Evolutionary conservation across 2,329 filamentous ascomycete genomes (phyloP).

Genomic region (Corniculantispora saksenae): DNA sequence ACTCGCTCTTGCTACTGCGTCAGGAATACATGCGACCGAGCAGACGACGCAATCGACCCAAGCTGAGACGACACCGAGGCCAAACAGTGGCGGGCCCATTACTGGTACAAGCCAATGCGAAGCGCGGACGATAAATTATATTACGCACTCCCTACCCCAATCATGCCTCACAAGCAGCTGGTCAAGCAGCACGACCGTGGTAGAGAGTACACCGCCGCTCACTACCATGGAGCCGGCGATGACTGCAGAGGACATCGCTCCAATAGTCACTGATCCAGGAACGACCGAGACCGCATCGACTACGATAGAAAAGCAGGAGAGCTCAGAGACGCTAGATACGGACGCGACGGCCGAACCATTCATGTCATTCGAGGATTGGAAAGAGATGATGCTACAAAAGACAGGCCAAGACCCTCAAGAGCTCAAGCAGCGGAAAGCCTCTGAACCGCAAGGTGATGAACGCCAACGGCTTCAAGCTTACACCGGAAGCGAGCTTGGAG

Average conservation of each 20-base stretch:
- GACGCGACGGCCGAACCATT: conserved; percentile 55
- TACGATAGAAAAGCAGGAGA: neutral
- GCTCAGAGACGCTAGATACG: neutral
- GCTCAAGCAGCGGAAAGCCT: conserved; percentile 62
- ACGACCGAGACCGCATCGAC: neutral
- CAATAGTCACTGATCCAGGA: neutral
- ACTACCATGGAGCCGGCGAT: conserved; percentile 18
- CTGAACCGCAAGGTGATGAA: conserved; percentile 48
- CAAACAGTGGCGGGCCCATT: conserved; percentile 5
- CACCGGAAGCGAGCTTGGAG: conserved; percentile 74
- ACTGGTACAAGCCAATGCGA: conserved; percentile 43
- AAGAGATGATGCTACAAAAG: conserved; percentile 85
- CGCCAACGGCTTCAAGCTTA: conserved; percentile 55
- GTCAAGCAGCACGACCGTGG: conserved; percentile 34
- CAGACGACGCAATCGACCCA: conserved; percentile 8
- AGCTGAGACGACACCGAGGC: conserved; percentile 6
- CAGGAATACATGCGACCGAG: conserved; percentile 2
- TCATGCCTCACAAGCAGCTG: conserved; percentile 71
- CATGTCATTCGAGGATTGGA: conserved; percentile 98
- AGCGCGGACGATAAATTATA: conserved; percentile 74
- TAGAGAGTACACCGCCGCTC: conserved; percentile 23
- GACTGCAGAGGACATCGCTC: neutral
- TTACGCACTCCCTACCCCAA: conserved; percentile 75
- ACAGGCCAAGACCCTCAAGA: conserved; percentile 73
- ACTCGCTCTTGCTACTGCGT: neutral